phyloP scores from a whole-genome alignment of 2,329 filamentous ascomycete species.

The Aspergillus thermomutatus region DNA sequence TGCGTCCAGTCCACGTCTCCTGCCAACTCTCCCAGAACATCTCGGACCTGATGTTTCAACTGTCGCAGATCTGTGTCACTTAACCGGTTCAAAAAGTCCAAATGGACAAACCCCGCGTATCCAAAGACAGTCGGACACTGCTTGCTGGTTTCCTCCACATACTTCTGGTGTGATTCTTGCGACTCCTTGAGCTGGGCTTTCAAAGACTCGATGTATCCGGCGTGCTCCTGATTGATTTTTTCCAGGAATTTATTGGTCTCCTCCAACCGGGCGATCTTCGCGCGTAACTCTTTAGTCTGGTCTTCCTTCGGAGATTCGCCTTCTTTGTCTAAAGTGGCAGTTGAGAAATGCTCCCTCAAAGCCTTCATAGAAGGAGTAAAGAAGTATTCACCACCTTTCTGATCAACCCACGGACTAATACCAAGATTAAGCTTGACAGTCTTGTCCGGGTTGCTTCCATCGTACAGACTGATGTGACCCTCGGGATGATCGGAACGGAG shows the following conservation, averaged over 20 bases:
- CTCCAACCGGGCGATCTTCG: neutral
- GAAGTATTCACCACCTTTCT: slow-evolving; percentile 47
- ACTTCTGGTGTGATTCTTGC: neutral
- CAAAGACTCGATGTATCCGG: neutral
- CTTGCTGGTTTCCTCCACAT: neutral
- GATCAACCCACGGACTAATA: slow-evolving; percentile 36
- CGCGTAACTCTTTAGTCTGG: neutral
- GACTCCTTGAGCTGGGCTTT: neutral
- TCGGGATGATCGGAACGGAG: slow-evolving; percentile 9
- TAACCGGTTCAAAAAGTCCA: neutral
- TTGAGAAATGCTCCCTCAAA: neutral
- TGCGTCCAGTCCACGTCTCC: slow-evolving; percentile 25
- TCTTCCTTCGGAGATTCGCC: neutral
- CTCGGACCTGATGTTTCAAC: neutral
- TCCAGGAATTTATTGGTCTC: neutral
- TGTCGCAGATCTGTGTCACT: neutral
- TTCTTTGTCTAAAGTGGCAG: neutral
- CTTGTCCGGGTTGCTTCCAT: slow-evolving; percentile 10
- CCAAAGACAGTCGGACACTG: neutral
- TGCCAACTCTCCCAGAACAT: neutral
- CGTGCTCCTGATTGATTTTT: neutral
- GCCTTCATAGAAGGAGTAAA: slow-evolving; percentile 43
- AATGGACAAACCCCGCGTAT: neutral
- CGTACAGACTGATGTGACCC: slow-evolving; percentile 14
- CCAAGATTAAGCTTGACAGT: slow-evolving; percentile 19